Conservation (phyloP, 2,329 filamentous ascomycete genomes). For the Rhytidhysteron rufulum region DNA sequence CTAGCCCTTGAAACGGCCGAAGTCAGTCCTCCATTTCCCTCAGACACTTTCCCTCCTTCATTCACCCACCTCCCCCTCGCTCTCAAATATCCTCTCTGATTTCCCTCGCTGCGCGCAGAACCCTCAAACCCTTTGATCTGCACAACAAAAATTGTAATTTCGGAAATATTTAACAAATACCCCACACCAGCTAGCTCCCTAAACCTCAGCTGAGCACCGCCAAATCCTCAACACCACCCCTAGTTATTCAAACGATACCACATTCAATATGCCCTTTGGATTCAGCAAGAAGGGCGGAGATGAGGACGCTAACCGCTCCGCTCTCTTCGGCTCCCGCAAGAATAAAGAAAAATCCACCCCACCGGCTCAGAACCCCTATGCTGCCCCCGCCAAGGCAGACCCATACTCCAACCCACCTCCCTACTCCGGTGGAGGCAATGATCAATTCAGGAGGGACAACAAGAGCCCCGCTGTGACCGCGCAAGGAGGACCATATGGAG, state of each 20-base stretch:
- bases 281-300: slow-evolving; percentile 54
- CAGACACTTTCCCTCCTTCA: slow-evolving; percentile 1
- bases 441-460: slow-evolving; percentile 40
- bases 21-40: neutral
- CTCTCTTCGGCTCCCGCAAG: slow-evolving; percentile 58
- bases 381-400: slow-evolving; percentile 47
- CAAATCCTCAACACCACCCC: neutral
- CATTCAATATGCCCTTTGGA: slow-evolving; percentile 39
- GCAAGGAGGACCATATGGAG: slow-evolving; percentile 40
- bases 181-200: neutral
- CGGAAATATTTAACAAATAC: too few species aligned
- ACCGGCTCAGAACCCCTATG: slow-evolving; percentile 52
- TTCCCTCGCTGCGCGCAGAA: too few species aligned
- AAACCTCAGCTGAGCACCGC: too few species aligned
- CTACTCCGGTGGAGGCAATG: slow-evolving; percentile 26
- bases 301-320: slow-evolving; percentile 52
- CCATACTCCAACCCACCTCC: slow-evolving; percentile 49
- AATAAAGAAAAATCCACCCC: slow-evolving; percentile 47
- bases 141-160: too few species aligned
- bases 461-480: slow-evolving; percentile 35
- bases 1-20: slow-evolving; percentile 2
- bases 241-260: neutral
- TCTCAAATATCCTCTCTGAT: too few species aligned
- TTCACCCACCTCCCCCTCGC: neutral
- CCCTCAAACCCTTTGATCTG: too few species aligned